A percentile compares a stretch with the other conserved stretches of the same genome.
Conservation (phyloP, 345 rosid species). For the Aegle marmelos region DNA sequence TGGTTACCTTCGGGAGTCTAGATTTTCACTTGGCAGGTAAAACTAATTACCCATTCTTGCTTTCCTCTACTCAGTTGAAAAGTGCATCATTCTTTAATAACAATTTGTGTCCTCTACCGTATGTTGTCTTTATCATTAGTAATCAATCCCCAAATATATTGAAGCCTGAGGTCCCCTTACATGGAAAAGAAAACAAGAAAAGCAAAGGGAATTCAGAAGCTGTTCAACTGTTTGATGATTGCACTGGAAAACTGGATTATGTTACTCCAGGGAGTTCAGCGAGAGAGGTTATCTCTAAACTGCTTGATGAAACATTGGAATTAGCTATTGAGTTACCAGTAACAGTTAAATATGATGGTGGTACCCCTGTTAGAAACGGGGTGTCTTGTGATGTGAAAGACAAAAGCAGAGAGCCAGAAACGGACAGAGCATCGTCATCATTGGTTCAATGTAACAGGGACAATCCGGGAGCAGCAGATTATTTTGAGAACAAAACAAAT, state of each 20-base stretch:
- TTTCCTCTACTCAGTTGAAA: not conserved
- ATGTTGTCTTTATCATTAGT: slow-evolving; percentile 26
- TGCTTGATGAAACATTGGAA: slow-evolving; percentile 24
- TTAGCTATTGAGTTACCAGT: slow-evolving; percentile 35
- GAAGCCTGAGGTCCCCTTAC: slow-evolving; percentile 22
- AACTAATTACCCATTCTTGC: not conserved
- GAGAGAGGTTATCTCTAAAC: slow-evolving; percentile 20
- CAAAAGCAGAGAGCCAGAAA: slow-evolving; percentile 13
- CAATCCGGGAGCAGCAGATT: slow-evolving; percentile 15
- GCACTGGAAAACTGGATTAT: slow-evolving; percentile 22
- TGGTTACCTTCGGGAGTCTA: slow-evolving; percentile 31
- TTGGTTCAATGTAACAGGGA: slow-evolving; percentile 10
- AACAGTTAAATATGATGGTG: slow-evolving; percentile 21
- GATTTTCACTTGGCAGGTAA: slow-evolving; percentile 47
- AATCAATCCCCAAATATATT: slow-evolving; percentile 30
- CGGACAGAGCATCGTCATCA: slow-evolving; percentile 4
- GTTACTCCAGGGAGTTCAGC: slow-evolving; percentile 17
- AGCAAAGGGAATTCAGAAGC: slow-evolving; percentile 23
- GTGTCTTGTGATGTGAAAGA: slow-evolving; percentile 25
- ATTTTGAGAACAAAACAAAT: slow-evolving; percentile 32
- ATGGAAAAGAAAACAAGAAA: slow-evolving; percentile 21
- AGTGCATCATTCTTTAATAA: not conserved
- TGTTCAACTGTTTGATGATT: slow-evolving; percentile 16
- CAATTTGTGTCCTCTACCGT: not conserved
- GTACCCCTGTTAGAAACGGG: slow-evolving; percentile 26